These are phyloP conservation scores for Phytophthora syringae DNA, from an alignment of 352 stramenopile species.

Conservation along the genomic window DNA sequence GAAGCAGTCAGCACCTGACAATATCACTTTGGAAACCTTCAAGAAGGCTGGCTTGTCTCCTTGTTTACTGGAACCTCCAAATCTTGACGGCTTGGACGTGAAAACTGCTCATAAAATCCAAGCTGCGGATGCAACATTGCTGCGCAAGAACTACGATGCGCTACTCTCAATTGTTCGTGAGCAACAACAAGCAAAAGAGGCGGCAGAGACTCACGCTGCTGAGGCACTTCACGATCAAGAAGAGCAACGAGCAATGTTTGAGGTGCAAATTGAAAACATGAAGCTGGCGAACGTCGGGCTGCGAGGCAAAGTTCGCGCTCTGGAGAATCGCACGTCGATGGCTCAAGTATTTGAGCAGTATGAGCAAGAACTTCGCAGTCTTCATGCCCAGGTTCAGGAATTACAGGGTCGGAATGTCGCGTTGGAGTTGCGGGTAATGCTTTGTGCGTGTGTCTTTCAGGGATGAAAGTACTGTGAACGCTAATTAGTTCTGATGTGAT, in stretches of 20 bases:
- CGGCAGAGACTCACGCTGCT: conserved; percentile 45
- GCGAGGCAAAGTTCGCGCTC: conserved; percentile 67
- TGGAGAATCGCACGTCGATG: conserved; percentile 58
- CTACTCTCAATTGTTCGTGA: conserved; percentile 79
- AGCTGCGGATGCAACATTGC: conserved; percentile 60
- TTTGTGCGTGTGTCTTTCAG: background rate
- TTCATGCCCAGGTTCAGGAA: conserved; percentile 63
- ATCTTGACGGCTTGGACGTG: conserved; percentile 63
- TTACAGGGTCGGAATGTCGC: conserved; percentile 67
- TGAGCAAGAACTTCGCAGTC: conserved; percentile 61
- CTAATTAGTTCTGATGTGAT: background rate
- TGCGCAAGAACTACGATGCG: conserved; percentile 83
- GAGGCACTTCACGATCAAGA: conserved; percentile 61
- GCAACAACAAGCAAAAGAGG: conserved; percentile 68
- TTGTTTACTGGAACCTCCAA: conserved; percentile 43
- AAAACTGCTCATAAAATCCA: conserved; percentile 59
- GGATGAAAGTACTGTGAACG: too few relatives aligned
- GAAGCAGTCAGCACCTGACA: conserved; percentile 4
- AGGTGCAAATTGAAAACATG: conserved; percentile 81
- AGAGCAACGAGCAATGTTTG: conserved; percentile 57
- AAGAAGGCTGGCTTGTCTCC: conserved; percentile 36
- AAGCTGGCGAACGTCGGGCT: conserved; percentile 70
- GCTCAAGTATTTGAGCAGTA: conserved; percentile 77
- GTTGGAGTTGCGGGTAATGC: conserved; percentile 63
- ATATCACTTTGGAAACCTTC: conserved; percentile 17